Percentiles rank a stretch among this genome's conserved stretches.
phyloP scores from a whole-genome alignment of 192 early-diverging fungal species.

The Radiomyces spectabilis region DNA sequence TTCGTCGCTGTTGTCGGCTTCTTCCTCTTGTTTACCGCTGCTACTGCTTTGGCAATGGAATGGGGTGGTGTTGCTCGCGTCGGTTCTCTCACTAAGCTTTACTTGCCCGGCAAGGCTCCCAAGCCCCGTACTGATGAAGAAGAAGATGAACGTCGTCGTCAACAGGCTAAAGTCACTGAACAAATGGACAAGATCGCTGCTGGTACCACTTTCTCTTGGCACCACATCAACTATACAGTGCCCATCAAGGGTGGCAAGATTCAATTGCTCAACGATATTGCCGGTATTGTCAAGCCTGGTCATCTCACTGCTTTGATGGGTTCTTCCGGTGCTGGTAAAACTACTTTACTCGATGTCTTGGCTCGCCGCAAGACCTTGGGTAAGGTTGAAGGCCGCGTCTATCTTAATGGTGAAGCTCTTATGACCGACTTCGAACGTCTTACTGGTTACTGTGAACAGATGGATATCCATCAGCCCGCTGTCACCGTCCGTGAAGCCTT shows the following conservation, averaged over 20 bases:
- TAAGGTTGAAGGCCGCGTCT: constrained; percentile 51
- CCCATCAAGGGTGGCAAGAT: constrained; percentile 51
- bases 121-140: constrained; percentile 12
- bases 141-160: constrained; percentile 19
- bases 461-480: constrained; percentile 70
- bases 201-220: constrained; percentile 52
- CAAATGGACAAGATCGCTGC: constrained; percentile 24
- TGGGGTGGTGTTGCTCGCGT: constrained; percentile 28
- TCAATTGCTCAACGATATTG: constrained; percentile 60
- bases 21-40: constrained; percentile 32
- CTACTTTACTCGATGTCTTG: constrained; percentile 65
- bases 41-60: constrained; percentile 46
- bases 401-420: constrained; percentile 52
- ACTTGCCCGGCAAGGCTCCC: constrained; percentile 29
- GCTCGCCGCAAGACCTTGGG: constrained; percentile 71
- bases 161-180: constrained; percentile 19
- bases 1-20: constrained; percentile 50
- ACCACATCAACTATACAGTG: constrained; percentile 62
- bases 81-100: constrained; percentile 39
- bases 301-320: constrained; percentile 81
- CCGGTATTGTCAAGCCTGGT: constrained; percentile 46
- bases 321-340: constrained; percentile 65
- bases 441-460: constrained; percentile 79
- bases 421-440: constrained; percentile 64
- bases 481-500: constrained; percentile 75